Conservation (phyloP, 805 yeast genomes). For the Spathaspora girioi region DNA sequence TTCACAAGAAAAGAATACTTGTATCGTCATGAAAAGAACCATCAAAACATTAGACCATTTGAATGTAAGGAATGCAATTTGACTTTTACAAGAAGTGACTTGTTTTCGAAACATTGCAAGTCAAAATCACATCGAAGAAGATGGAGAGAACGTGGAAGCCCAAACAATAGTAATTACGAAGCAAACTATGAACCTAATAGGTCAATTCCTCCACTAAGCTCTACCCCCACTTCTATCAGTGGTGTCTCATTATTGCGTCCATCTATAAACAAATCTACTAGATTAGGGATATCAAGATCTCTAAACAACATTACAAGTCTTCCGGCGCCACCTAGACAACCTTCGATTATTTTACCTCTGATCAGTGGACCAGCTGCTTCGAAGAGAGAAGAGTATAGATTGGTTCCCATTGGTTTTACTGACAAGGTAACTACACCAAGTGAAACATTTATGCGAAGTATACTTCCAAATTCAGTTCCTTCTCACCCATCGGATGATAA, state of each 20-base stretch:
- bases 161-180: background rate
- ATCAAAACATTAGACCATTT: background rate
- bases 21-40: conserved; percentile 2
- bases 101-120: conserved; percentile 1
- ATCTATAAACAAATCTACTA: conserved; percentile 1
- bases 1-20: conserved; percentile 1
- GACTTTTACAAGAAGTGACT: conserved; percentile 1
- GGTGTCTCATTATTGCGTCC: background rate
- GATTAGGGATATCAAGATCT: conserved; percentile 4
- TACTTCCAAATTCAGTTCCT: background rate
- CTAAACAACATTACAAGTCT: conserved; percentile 3
- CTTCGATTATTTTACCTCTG: conserved; percentile 5
- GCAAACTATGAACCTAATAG: background rate
- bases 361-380: background rate
- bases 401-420: background rate
- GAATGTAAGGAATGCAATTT: conserved; percentile 1
- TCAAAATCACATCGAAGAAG: conserved; percentile 1
- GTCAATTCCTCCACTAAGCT: background rate
- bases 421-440: background rate
- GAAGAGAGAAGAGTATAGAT: background rate
- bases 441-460: background rate
- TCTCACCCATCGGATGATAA: conserved; percentile 1
- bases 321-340: conserved; percentile 7
- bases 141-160: background rate
- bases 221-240: background rate